These are phyloP conservation scores for Mucor racemosus DNA, from an alignment of 371 early-diverging fungal genomes.

Conservation along the genomic window DNA sequence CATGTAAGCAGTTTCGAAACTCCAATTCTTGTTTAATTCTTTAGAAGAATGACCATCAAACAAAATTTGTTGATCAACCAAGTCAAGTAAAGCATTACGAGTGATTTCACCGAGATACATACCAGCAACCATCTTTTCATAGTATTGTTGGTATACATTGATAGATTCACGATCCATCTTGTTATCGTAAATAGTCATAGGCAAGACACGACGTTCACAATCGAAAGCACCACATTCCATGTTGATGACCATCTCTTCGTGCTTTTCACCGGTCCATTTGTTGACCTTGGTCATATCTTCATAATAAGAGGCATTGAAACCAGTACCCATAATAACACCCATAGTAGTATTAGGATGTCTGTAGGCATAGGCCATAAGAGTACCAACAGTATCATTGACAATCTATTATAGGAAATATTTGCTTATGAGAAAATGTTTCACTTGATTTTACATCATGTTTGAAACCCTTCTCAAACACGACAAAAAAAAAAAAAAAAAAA, in stretches of 20 bases:
- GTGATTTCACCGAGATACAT: slow-evolving; percentile 85
- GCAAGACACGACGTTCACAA: slow-evolving; percentile 65
- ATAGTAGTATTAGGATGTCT: slow-evolving; percentile 77
- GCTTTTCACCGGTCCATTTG: slow-evolving; percentile 60
- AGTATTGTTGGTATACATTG: slow-evolving; percentile 67
- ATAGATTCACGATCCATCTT: slow-evolving; percentile 65
- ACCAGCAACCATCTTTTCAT: slow-evolving; percentile 86
- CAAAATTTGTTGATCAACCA: slow-evolving; percentile 56
- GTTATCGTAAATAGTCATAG: slow-evolving; percentile 71
- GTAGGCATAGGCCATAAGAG: slow-evolving; percentile 89
- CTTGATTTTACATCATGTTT: background rate
- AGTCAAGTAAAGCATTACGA: slow-evolving; percentile 71
- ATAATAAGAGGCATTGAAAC: slow-evolving; percentile 91
- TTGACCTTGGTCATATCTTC: slow-evolving; percentile 71
- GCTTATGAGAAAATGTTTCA: slow-evolving; percentile 7
- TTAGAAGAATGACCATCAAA: slow-evolving; percentile 64
- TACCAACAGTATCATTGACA: slow-evolving; percentile 97
- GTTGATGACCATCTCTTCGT: slow-evolving; percentile 64
- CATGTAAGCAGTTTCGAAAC: slow-evolving; percentile 92
- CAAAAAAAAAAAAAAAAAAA: background rate
- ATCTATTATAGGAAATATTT: slow-evolving; percentile 40
- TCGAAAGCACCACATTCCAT: slow-evolving; percentile 78
- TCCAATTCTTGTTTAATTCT: slow-evolving; percentile 75
- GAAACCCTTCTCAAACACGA: background rate
- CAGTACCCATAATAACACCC: slow-evolving; percentile 96